A percentile compares a stretch with the other conserved stretches of the same genome.
These are phyloP conservation scores for Xylaria sp. DNA, from an alignment of 2,329 filamentous ascomycete species.

Conservation along the genomic window DNA sequence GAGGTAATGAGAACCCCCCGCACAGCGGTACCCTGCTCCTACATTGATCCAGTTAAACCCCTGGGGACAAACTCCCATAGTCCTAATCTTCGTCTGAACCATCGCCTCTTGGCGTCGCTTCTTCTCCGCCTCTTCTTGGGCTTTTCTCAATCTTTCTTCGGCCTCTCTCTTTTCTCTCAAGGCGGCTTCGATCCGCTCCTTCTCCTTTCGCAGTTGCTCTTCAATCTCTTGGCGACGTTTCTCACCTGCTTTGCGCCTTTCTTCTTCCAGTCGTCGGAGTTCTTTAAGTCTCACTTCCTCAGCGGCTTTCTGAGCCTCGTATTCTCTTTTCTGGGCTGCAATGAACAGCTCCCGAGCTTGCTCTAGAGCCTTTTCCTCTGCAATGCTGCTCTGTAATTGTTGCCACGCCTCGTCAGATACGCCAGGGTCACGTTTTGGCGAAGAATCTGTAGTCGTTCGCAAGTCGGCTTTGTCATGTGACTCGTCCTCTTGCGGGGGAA, in stretches of 20 bases:
- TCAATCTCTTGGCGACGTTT: constrained; percentile 18
- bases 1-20: constrained; percentile 30
- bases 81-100: constrained; percentile 24
- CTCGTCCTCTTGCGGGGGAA: constrained; percentile 6
- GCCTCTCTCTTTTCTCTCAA: constrained; percentile 24
- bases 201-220: constrained; percentile 23
- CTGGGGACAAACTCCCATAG: constrained; percentile 28
- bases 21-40: constrained; percentile 30
- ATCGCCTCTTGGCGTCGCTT: constrained; percentile 22
- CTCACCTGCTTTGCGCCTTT: constrained; percentile 23
- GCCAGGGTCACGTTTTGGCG: constrained; percentile 20
- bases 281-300: constrained; percentile 22
- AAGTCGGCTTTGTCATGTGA: neutral
- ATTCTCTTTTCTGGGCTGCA: constrained; percentile 23
- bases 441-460: neutral
- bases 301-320: constrained; percentile 15
- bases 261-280: constrained; percentile 19
- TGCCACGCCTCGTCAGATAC: constrained; percentile 26
- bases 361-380: constrained; percentile 14
- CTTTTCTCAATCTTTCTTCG: constrained; percentile 23
- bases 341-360: constrained; percentile 22
- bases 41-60: constrained; percentile 31
- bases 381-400: constrained; percentile 20
- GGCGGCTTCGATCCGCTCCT: constrained; percentile 7
- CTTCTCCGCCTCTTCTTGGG: constrained; percentile 22